Evolutionary conservation across 176 grass and related monocot species (phyloP).

Genomic region (Melocanna baccifera): DNA sequence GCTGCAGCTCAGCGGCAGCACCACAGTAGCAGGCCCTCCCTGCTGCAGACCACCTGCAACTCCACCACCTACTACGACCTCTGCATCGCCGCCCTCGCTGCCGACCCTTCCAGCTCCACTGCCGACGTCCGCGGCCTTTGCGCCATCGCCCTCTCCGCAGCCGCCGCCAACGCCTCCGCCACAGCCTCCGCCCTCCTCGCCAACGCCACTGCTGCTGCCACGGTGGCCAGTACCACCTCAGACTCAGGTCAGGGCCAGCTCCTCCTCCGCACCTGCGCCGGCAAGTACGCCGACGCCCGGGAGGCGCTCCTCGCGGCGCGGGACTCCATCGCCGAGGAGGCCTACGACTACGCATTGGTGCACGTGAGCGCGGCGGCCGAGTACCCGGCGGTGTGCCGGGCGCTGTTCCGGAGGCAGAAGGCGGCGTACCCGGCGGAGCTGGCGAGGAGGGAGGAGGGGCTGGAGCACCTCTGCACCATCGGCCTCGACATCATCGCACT

Average conservation of each 20-base stretch:
- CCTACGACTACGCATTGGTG: constrained; percentile 73
- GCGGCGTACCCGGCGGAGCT: constrained; percentile 53
- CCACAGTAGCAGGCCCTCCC: neutral
- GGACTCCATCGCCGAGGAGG: constrained; percentile 36
- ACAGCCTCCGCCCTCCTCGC: constrained; percentile 33
- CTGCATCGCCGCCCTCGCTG: constrained; percentile 52
- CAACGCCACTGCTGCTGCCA: constrained; percentile 11
- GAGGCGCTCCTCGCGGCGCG: constrained; percentile 50
- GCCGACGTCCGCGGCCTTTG: constrained; percentile 66
- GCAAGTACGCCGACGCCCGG: constrained; percentile 53
- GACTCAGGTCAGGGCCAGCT: neutral
- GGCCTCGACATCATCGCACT: constrained; percentile 74
- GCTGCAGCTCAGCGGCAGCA: neutral
- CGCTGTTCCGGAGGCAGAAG: constrained; percentile 41
- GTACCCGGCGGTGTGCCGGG: constrained; percentile 69
- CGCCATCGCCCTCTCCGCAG: constrained; percentile 47
- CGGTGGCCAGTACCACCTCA: neutral
- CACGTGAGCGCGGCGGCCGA: constrained; percentile 68
- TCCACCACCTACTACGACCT: constrained; percentile 75
- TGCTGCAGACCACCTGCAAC: constrained; percentile 76
- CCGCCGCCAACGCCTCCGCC: constrained; percentile 53
- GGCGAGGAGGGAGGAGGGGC: constrained; percentile 44
- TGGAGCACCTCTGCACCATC: constrained; percentile 65
- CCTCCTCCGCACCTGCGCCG: constrained; percentile 43
- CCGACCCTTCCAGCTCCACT: constrained; percentile 46